Conservation (phyloP, 1,284 basidiomycete species). For the Cryptococcus sp. region DNA sequence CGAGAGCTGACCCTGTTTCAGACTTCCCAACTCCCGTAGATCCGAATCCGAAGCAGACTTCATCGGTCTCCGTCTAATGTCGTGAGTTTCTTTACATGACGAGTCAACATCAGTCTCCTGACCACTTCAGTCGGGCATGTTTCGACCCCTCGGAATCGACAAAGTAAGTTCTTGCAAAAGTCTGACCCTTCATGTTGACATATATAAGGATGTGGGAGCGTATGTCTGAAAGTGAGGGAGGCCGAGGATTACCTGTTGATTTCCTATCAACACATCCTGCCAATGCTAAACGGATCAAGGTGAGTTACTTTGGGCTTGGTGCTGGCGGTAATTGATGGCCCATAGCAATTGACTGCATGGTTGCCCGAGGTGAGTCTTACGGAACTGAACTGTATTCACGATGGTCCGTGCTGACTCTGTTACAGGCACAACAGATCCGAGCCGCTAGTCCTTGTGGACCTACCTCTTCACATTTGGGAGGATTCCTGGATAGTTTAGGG, state of each 20-base stretch:
- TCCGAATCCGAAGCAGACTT: conserved; percentile 79
- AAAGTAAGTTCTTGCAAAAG: conserved; percentile 50
- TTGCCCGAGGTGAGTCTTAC: conserved; percentile 30
- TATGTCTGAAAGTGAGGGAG: conserved; percentile 55
- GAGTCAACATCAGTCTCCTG: neutral
- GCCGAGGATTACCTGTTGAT: conserved; percentile 31
- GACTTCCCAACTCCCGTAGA: conserved; percentile 74
- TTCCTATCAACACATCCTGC: conserved; percentile 65
- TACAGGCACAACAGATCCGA: conserved; percentile 34
- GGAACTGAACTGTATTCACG: neutral
- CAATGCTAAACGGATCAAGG: conserved; percentile 64
- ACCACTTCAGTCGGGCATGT: conserved; percentile 26
- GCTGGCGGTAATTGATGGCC: neutral
- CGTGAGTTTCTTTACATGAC: conserved; percentile 43
- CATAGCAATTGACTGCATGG: conserved; percentile 33
- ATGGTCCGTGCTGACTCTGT: neutral
- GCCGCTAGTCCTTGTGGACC: conserved; percentile 37
- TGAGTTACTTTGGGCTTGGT: conserved; percentile 36
- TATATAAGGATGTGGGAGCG: conserved; percentile 62
- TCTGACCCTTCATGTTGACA: neutral
- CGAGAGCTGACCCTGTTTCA: conserved; percentile 10
- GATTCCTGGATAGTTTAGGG: conserved; percentile 32
- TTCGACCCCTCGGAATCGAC: conserved; percentile 56
- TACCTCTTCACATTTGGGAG: conserved; percentile 28
- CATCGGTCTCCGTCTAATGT: conserved; percentile 67